Evolutionary conservation across 441 rosid genomes (phyloP).

Genomic region (Populus hybrid): DNA sequence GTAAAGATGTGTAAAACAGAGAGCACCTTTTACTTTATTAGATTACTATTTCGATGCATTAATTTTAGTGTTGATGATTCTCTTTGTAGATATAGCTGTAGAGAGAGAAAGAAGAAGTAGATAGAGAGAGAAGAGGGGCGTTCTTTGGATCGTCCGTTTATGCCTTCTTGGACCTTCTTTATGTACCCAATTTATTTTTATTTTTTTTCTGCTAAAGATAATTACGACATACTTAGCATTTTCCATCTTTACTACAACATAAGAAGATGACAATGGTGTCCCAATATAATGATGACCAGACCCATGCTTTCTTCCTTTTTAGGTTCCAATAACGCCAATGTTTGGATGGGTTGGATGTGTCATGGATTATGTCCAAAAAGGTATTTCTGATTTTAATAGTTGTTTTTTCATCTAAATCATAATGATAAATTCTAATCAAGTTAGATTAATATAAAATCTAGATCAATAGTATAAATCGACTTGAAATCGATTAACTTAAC

Average conservation of each 20-base stretch:
- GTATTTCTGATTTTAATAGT: background rate
- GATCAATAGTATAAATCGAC: too few species aligned
- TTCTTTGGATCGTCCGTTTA: constrained; percentile 43
- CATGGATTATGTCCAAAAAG: background rate
- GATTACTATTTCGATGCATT: background rate
- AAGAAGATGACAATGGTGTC: background rate
- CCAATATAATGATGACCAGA: background rate
- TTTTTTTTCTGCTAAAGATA: background rate
- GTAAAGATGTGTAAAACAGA: constrained; percentile 19
- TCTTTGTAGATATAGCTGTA: constrained; percentile 15
- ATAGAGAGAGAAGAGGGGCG: constrained; percentile 5
- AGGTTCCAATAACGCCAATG: background rate
- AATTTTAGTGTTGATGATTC: background rate
- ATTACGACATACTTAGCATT: background rate
- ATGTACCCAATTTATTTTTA: background rate
- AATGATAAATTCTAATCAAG: too few species aligned
- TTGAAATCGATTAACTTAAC: too few species aligned
- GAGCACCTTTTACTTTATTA: constrained; percentile 17
- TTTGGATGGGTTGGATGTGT: background rate
- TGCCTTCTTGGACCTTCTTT: constrained; percentile 32
- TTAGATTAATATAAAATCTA: too few species aligned
- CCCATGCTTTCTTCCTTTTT: background rate
- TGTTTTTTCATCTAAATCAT: too few species aligned
- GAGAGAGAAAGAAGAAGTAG: background rate
- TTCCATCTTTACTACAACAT: background rate